Conservation (phyloP, 2,329 filamentous ascomycete genomes). For the Stachybotrys chartarum region DNA sequence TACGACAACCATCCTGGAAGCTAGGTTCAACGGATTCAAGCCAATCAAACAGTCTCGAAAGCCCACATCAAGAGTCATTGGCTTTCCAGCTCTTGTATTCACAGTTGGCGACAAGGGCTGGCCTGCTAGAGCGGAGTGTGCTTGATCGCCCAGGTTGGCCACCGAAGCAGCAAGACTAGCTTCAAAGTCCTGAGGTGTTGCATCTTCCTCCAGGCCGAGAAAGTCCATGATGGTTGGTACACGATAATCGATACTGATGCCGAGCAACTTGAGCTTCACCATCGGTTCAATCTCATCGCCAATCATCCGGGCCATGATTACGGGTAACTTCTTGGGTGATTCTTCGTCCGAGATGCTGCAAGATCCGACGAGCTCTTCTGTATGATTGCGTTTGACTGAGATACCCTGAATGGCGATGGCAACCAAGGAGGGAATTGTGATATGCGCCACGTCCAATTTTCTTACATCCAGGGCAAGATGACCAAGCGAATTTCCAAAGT, state of each 20-base stretch:
- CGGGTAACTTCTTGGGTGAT: constrained; percentile 27
- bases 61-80: constrained; percentile 64
- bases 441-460: constrained; percentile 68
- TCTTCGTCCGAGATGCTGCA: constrained; percentile 19
- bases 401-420: constrained; percentile 67
- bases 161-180: constrained; percentile 72
- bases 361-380: constrained; percentile 65
- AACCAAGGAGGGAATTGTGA: constrained; percentile 75
- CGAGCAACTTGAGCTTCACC: constrained; percentile 79
- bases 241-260: constrained; percentile 80
- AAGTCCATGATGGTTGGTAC: constrained; percentile 77
- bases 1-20: constrained; percentile 71
- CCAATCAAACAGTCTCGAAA: constrained; percentile 77
- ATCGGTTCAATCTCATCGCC: constrained; percentile 91
- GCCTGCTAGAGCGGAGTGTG: constrained; percentile 38
- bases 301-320: constrained; percentile 83
- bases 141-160: constrained; percentile 63
- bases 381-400: constrained; percentile 54
- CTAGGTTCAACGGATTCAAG: constrained; percentile 68
- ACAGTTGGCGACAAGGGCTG: constrained; percentile 15
- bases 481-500: constrained; percentile 65
- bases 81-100: constrained; percentile 35
- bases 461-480: constrained; percentile 48
- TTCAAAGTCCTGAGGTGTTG: constrained; percentile 66
- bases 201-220: constrained; percentile 60